Evolutionary conservation across 306 rosid genomes (phyloP).

Genomic region (Citrullus mucosospermus): DNA sequence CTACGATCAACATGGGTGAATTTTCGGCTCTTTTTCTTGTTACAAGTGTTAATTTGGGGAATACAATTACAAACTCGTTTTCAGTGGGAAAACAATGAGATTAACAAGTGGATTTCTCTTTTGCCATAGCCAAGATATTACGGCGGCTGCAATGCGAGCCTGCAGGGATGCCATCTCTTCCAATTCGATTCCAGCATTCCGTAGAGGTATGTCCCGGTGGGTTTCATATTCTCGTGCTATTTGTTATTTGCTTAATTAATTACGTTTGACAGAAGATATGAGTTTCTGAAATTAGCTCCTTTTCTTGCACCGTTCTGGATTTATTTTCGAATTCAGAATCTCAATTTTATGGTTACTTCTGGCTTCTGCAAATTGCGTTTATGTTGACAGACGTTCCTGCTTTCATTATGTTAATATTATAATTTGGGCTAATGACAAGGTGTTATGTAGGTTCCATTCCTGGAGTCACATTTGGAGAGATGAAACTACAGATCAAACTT

Average conservation of each 20-base stretch:
- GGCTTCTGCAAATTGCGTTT: not conserved
- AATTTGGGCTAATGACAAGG: not conserved
- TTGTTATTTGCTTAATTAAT: not conserved
- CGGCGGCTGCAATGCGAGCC: constrained; percentile 91
- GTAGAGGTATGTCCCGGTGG: constrained; percentile 42
- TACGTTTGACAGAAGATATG: not conserved
- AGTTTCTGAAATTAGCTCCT: not conserved
- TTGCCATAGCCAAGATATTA: constrained; percentile 57
- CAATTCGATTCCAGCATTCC: constrained; percentile 88
- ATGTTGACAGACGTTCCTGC: not conserved
- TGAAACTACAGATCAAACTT: constrained; percentile 84
- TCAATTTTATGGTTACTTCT: not conserved
- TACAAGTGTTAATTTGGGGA: not conserved
- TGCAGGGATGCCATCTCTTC: constrained; percentile 93
- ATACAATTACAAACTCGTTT: not conserved
- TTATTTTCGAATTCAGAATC: not conserved
- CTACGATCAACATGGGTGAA: constrained; percentile 86
- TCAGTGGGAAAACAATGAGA: not conserved
- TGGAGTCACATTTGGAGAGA: constrained; percentile 71
- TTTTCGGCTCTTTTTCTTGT: not conserved
- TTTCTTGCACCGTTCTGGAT: not conserved
- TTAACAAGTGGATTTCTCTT: not conserved
- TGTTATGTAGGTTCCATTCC: constrained; percentile 68
- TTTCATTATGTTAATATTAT: not conserved
- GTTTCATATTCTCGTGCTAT: not conserved